phyloP scores from a whole-genome alignment of 1,139 yeast species.

The Wickerhamomyces sp. region DNA sequence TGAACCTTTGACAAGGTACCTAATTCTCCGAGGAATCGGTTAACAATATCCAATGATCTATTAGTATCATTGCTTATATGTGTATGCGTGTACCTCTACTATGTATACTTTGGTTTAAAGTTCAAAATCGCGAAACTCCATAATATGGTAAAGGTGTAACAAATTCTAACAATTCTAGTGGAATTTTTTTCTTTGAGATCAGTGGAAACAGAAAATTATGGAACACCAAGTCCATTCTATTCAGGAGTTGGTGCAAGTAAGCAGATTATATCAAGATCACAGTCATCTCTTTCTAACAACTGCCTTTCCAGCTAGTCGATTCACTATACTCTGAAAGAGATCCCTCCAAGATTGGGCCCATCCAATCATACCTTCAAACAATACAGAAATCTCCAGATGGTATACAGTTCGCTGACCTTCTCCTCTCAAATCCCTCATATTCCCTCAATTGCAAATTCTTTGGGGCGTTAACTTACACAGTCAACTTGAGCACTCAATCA shows the following conservation, averaged over 20 bases:
- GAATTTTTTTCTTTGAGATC: no score
- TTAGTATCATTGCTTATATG: no score
- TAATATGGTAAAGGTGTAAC: no score
- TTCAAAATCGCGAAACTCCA: no score
- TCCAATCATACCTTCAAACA: conserved; percentile 49
- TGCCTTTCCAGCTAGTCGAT: conserved; percentile 16
- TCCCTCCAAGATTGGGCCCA: conserved; percentile 32
- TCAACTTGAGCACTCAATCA: conserved; percentile 37
- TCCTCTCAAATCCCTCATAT: conserved; percentile 33
- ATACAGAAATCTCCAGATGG: conserved; percentile 54
- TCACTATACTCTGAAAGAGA: conserved; percentile 18
- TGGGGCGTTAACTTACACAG: conserved; percentile 69
- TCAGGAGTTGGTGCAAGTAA: conserved; percentile 3
- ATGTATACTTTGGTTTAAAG: no score
- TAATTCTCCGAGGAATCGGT: no score
- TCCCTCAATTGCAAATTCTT: conserved; percentile 57
- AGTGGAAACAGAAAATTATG: no score
- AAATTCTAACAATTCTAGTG: no score
- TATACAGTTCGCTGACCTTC: conserved; percentile 42
- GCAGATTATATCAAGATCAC: background rate
- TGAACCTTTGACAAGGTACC: no score
- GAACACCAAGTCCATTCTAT: background rate
- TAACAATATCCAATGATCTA: no score
- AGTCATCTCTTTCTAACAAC: background rate
- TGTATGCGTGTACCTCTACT: no score